Evolutionary conservation across 2,329 filamentous ascomycete genomes (phyloP), one percentile per base, ranked within the genome.

Genomic region (Cordyceps cicadae): DNA sequence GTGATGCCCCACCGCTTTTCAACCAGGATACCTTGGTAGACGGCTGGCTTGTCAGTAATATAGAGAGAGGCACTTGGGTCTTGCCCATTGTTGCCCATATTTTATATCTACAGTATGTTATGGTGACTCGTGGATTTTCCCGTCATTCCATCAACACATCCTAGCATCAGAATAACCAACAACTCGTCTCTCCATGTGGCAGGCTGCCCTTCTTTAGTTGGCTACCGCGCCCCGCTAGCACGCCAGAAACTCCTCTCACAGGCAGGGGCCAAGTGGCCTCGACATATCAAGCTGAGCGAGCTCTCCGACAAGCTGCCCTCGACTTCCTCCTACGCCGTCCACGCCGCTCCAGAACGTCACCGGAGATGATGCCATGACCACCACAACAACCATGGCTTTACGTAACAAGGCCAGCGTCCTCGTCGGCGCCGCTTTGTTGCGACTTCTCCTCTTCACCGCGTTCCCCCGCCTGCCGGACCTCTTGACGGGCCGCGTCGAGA

Each of bases 401-500:
- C 73, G 70, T 72, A 72, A 72, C 68, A 76, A 75, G 67, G 72
- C 72, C 63, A 74, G 75, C 69, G 81, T 97, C 62, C 96, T 92
- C 71, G 80, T 81, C 63, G 85, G 85, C 57, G 93, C 92, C 62
- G 87, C 89, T 60, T 82, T 87, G 64, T 79, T 97, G 67, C 87
- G 94, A 67, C 80, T 97, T 63, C 76, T 90, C 60, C 83, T 97
- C 58, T 92, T 92, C 72, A 79, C 87, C 62, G 80, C 86, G 62
- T 96, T 97, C 71, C 92, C 94, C 64, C 84, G 84, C 43, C 80
- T 99, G 46, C 90, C 93, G 57, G 87, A 92, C 72, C 81, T 96
- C 64, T 81, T 99, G 64, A 94, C 91, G 21, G 89, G 88, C 65
- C 88, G 94, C 70, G 94, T 97, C 68, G 94, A 99, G 79, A 88